phyloP scores from a whole-genome alignment of 2,329 filamentous ascomycete genomes.

The Alternaria arborescens region DNA sequence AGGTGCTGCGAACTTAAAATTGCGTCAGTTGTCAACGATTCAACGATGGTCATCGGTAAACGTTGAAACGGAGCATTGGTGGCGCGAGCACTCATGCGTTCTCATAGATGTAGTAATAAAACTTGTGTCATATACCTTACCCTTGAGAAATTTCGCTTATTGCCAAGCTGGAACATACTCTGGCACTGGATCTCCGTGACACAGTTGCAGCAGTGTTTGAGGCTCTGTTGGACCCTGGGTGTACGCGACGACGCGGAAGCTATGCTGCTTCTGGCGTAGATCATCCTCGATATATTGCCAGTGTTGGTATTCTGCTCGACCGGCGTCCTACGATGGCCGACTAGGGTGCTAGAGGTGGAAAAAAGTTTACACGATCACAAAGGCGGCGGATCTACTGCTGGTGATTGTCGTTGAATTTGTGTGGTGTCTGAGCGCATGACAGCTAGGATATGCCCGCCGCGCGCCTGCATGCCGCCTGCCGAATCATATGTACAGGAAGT shows the following conservation, averaged over 20 bases:
- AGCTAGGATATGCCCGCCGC: slow-evolving; percentile 24
- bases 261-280: slow-evolving; percentile 10
- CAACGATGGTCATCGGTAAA: slow-evolving; percentile 1
- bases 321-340: background rate
- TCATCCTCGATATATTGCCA: slow-evolving; percentile 8
- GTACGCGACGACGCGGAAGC: slow-evolving; percentile 5
- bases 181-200: slow-evolving; percentile 17
- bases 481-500: slow-evolving; percentile 34
- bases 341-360: background rate
- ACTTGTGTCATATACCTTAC: slow-evolving; percentile 27
- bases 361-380: background rate
- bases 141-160: slow-evolving; percentile 4
- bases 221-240: slow-evolving; percentile 20
- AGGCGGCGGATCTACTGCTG: slow-evolving; percentile 1
- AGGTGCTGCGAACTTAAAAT: slow-evolving; percentile 5
- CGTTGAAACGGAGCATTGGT: slow-evolving; percentile 11
- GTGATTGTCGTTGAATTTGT: slow-evolving; percentile 29
- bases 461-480: slow-evolving; percentile 23
- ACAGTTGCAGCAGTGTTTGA: slow-evolving; percentile 25
- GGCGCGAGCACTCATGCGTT: slow-evolving; percentile 28
- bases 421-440: slow-evolving; percentile 36
- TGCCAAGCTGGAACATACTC: slow-evolving; percentile 25
- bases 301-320: background rate
- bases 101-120: slow-evolving; percentile 16
- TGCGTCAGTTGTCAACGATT: background rate